Evolutionary conservation across 2,329 filamentous ascomycete species (phyloP).

Genomic region (Alternaria sp.): DNA sequence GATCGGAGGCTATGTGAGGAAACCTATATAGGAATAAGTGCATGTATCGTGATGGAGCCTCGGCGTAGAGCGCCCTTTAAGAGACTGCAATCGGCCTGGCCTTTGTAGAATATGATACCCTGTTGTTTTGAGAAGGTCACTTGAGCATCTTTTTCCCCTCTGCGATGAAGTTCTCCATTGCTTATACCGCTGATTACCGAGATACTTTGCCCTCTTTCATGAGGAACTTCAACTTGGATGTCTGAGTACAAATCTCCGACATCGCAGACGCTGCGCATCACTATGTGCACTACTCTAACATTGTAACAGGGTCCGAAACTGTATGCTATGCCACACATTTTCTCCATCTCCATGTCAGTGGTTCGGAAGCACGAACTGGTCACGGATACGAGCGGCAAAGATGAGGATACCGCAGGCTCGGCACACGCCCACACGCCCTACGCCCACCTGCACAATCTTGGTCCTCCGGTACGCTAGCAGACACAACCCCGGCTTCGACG

Average conservation of each 20-base stretch:
- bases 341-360: background rate
- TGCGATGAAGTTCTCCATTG: constrained; percentile 24
- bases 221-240: background rate
- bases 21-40: constrained; percentile 20
- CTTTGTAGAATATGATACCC: constrained; percentile 27
- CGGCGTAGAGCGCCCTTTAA: constrained; percentile 14
- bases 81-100: constrained; percentile 16
- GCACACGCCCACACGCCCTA: constrained; percentile 35
- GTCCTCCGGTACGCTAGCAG: constrained; percentile 20
- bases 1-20: constrained; percentile 34
- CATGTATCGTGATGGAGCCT: constrained; percentile 22
- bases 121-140: constrained; percentile 30
- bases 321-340: background rate
- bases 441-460: constrained; percentile 9
- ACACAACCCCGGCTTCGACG: constrained; percentile 19
- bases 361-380: constrained; percentile 11
- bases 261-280: constrained; percentile 6
- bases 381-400: constrained; percentile 38
- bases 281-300: background rate
- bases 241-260: constrained; percentile 1
- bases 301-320: constrained; percentile 12
- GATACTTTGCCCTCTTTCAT: constrained; percentile 1
- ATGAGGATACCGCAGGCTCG: constrained; percentile 32
- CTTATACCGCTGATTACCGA: constrained; percentile 37
- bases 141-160: constrained; percentile 28